Evolutionary conservation across 2,329 filamentous ascomycete species (phyloP).

Genomic region (Ceratocystis eucalypticola): DNA sequence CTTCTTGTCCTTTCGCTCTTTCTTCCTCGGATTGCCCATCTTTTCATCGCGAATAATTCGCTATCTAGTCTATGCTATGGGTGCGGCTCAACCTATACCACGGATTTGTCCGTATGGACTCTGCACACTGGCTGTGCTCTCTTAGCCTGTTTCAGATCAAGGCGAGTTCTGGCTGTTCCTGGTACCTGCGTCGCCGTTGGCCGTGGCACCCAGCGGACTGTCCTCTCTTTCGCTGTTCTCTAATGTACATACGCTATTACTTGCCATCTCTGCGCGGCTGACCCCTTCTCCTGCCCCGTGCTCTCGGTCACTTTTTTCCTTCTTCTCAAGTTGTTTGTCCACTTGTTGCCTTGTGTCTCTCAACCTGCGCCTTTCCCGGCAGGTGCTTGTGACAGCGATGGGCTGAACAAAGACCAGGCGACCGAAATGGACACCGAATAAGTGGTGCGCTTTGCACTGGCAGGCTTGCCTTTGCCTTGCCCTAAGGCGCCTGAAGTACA

Average conservation of each 20-base stretch:
- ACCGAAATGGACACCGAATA: too few species aligned
- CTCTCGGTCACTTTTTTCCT: neutral
- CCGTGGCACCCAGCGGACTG: neutral
- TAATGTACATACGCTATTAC: neutral
- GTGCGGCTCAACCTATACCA: neutral
- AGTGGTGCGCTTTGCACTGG: too few species aligned
- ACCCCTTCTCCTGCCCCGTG: neutral
- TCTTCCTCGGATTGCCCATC: too few species aligned
- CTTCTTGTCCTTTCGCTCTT: neutral
- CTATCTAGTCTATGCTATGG: too few species aligned
- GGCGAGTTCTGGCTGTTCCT: neutral
- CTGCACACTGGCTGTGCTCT: slow-evolving; percentile 1
- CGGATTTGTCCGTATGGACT: slow-evolving; percentile 5
- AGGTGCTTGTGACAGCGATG: too few species aligned
- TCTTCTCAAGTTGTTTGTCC: too few species aligned
- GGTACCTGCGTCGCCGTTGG: neutral
- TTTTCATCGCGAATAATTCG: too few species aligned
- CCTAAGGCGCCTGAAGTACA: too few species aligned
- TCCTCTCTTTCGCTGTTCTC: neutral
- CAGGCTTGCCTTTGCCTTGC: too few species aligned
- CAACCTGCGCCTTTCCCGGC: too few species aligned
- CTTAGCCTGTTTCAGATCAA: slow-evolving; percentile 4
- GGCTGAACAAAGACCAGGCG: too few species aligned
- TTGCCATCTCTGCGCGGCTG: neutral
- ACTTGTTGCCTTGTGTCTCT: too few species aligned